Evolutionary conservation across 495 filamentous ascomycete genomes (phyloP).

Genomic region (Neurospora terricola): DNA sequence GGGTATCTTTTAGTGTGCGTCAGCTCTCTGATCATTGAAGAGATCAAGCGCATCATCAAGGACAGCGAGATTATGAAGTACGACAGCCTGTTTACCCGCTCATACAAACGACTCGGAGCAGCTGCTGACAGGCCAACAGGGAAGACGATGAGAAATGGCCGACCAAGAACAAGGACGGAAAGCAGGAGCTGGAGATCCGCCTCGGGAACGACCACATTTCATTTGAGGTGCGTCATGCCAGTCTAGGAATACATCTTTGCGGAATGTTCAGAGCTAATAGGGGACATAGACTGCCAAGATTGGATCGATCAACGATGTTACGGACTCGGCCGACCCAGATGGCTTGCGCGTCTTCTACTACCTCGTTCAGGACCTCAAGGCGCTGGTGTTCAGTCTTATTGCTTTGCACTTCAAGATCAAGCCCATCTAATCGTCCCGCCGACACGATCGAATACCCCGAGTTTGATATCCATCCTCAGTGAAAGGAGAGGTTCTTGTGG

Average conservation of each 20-base stretch:
- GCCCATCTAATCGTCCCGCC: conserved; percentile 49
- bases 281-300: conserved; percentile 84
- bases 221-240: conserved; percentile 61
- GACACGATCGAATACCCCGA: background rate
- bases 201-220: conserved; percentile 95
- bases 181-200: conserved; percentile 93
- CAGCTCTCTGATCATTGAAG: conserved; percentile 80
- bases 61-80: conserved; percentile 98
- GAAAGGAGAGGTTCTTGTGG: background rate
- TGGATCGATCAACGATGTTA: conserved; percentile 92
- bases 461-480: conserved; percentile 5
- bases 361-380: conserved; percentile 94
- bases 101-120: background rate
- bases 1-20: conserved; percentile 70
- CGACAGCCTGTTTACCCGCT: conserved; percentile 3
- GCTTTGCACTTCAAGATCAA: conserved; percentile 98
- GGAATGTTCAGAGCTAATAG: conserved; percentile 14
- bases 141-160: conserved; percentile 99
- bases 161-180: conserved; percentile 97
- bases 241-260: background rate
- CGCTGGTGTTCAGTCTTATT: conserved; percentile 91
- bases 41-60: conserved; percentile 96
- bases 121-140: conserved; percentile 40
- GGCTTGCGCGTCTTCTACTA: conserved; percentile 99
- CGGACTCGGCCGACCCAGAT: conserved; percentile 91